A percentile compares a stretch with the other conserved stretches of the same genome.
Conservation (phyloP, 371 early-diverging fungal genomes). For the Saksenaea vasiformis region DNA sequence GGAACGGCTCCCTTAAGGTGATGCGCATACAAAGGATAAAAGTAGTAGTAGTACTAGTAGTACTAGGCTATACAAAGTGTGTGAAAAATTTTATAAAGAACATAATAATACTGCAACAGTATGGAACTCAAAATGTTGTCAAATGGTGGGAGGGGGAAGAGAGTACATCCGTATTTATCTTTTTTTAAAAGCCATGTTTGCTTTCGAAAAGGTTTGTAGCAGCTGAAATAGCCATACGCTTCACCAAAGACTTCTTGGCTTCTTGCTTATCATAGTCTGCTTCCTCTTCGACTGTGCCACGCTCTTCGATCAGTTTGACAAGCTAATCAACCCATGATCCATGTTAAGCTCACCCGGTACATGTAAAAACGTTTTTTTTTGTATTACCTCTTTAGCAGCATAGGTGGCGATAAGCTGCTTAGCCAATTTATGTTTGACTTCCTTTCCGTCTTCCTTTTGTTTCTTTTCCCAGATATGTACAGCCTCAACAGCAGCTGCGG, state of each 20-base stretch:
- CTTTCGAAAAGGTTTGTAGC: constrained; percentile 40
- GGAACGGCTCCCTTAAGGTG: too few species aligned
- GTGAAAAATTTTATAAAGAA: neutral
- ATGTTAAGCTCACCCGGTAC: neutral
- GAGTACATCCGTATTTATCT: neutral
- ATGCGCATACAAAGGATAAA: too few species aligned
- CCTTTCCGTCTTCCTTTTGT: constrained; percentile 37
- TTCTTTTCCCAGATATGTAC: constrained; percentile 48
- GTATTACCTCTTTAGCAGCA: constrained; percentile 49
- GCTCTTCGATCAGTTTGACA: constrained; percentile 31
- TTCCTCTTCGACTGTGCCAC: constrained; percentile 21
- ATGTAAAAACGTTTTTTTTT: neutral
- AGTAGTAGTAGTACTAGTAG: too few species aligned
- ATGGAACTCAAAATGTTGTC: neutral
- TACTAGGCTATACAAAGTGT: neutral
- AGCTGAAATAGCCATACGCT: constrained; percentile 37
- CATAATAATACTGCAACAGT: neutral
- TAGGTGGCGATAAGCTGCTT: constrained; percentile 56
- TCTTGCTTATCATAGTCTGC: constrained; percentile 25
- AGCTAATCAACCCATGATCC: constrained; percentile 21
- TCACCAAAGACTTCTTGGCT: constrained; percentile 22
- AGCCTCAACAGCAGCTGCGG: constrained; percentile 64
- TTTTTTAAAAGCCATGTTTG: constrained; percentile 29
- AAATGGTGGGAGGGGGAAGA: neutral
- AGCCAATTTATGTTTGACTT: constrained; percentile 38